Evolutionary conservation across 73 alveolate species (phyloP).

Genomic region (Paramecium sexaurelia): DNA sequence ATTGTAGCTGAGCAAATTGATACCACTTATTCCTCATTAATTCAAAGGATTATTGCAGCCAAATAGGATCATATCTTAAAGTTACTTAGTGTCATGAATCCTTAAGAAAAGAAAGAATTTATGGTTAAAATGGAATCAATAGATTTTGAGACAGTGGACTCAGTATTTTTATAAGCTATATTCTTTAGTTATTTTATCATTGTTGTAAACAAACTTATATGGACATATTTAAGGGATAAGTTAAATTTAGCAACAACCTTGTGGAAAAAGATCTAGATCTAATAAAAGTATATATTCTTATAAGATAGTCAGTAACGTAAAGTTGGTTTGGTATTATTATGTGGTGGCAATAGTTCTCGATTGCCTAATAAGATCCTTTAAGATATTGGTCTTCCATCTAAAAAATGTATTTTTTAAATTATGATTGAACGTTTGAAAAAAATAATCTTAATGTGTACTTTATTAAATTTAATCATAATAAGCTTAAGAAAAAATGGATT

Average conservation of each 20-base stretch:
- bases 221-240: background rate
- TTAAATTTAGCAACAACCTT: background rate
- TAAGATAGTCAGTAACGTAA: background rate
- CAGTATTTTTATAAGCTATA: background rate
- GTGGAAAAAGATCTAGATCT: background rate
- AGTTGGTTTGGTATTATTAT: background rate
- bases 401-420: slow-evolving; percentile 1
- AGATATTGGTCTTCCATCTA: slow-evolving; percentile 17
- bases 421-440: slow-evolving; percentile 27
- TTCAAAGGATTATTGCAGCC: slow-evolving; percentile 32
- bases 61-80: slow-evolving; percentile 6
- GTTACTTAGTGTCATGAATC: background rate
- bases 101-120: background rate
- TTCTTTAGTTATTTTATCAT: background rate
- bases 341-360: slow-evolving; percentile 30
- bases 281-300: background rate
- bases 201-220: background rate
- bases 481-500: background rate
- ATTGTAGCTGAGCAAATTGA: background rate
- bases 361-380: background rate
- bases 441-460: background rate
- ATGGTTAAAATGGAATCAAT: background rate
- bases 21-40: background rate
- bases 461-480: background rate
- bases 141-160: slow-evolving; percentile 38